Conservation (phyloP, 192 early-diverging fungal genomes). For the Coemansia nantahalensis region DNA sequence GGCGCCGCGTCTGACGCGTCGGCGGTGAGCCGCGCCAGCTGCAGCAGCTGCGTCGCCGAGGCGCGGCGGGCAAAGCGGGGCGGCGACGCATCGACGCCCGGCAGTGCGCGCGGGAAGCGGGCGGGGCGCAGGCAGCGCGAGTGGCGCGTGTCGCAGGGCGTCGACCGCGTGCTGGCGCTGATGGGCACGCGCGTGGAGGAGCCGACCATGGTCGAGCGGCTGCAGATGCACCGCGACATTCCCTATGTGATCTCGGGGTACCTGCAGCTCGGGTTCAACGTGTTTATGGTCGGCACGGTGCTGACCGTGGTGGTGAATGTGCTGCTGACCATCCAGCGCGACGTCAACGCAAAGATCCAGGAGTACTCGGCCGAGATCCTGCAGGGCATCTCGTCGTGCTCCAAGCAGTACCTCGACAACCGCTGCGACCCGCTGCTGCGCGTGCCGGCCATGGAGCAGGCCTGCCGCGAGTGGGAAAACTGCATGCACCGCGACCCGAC, state of each 20-base stretch:
- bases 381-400: slow-evolving; percentile 62
- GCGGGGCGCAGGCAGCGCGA: slow-evolving; percentile 12
- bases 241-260: slow-evolving; percentile 58
- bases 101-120: neutral
- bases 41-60: neutral
- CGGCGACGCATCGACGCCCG: neutral
- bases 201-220: slow-evolving; percentile 26
- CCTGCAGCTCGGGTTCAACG: slow-evolving; percentile 69
- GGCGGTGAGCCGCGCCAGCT: neutral
- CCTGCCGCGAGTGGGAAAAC: slow-evolving; percentile 61
- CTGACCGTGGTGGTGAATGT: slow-evolving; percentile 67
- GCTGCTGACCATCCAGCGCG: slow-evolving; percentile 66
- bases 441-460: slow-evolving; percentile 58
- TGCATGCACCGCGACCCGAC: slow-evolving; percentile 62
- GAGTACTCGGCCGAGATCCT: slow-evolving; percentile 61
- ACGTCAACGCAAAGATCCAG: slow-evolving; percentile 67
- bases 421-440: slow-evolving; percentile 58
- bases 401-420: slow-evolving; percentile 61
- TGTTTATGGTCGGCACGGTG: slow-evolving; percentile 57
- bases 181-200: slow-evolving; percentile 40
- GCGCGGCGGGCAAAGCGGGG: too few species aligned
- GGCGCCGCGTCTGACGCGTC: neutral
- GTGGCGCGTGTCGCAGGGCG: slow-evolving; percentile 30
- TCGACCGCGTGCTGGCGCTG: slow-evolving; percentile 35
- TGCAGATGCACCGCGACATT: slow-evolving; percentile 51